Conservation (phyloP, 352 stramenopile genomes). For the Phytophthora constricta region DNA sequence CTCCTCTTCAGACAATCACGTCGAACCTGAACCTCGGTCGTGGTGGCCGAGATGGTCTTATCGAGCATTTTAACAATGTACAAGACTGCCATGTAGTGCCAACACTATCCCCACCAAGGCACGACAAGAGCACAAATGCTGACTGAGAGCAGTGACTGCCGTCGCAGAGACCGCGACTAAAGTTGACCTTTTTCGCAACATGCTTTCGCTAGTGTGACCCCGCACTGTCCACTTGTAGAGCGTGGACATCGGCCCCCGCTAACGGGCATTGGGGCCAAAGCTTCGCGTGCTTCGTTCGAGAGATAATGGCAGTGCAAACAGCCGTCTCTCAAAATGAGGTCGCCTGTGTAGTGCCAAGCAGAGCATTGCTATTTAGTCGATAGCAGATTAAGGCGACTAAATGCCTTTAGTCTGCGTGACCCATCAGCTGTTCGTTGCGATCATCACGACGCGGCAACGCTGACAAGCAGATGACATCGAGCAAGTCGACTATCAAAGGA, state of each 20-base stretch:
- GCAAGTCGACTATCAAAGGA: constrained; percentile 30
- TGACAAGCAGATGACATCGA: constrained; percentile 6
- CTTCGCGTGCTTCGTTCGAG: no score
- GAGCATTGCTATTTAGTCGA: no score
- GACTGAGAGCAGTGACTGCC: not conserved
- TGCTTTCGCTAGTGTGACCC: constrained; percentile 20
- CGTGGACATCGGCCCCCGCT: no score
- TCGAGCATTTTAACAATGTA: not conserved
- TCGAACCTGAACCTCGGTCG: no score
- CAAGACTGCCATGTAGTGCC: constrained; percentile 7
- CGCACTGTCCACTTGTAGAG: not conserved
- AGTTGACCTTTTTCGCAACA: constrained; percentile 15
- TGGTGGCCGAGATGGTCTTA: no score
- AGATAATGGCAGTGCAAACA: no score
- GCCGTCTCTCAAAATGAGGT: no score
- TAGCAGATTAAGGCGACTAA: constrained; percentile 15
- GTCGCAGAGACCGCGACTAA: not conserved
- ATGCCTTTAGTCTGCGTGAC: not conserved
- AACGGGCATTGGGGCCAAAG: no score
- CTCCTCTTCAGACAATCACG: constrained; percentile 12
- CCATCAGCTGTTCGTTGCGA: not conserved
- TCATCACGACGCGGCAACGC: constrained; percentile 21
- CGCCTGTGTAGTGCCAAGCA: no score
- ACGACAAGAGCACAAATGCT: constrained; percentile 1
- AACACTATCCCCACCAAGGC: constrained; percentile 3